Conservation (phyloP, 345 rosid species). For the Microthlaspi erraticum region DNA sequence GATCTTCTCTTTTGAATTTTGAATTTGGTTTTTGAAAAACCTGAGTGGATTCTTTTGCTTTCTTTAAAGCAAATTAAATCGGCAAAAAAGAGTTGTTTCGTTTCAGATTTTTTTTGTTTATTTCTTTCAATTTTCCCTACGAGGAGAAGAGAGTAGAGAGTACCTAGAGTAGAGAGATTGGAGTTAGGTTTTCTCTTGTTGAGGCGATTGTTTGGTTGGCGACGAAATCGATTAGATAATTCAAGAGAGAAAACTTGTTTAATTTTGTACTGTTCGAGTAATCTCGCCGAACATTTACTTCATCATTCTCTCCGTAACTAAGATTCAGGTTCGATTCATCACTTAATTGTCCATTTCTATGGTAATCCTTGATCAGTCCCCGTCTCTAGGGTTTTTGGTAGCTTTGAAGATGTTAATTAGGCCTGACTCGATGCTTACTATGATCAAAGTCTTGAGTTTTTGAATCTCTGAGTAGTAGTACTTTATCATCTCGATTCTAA, state of each 20-base stretch:
- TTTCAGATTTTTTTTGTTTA: not conserved
- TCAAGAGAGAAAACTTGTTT: not conserved
- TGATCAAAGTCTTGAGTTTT: slow-evolving; percentile 11
- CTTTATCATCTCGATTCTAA: slow-evolving; percentile 6
- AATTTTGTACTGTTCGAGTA: slow-evolving; percentile 21
- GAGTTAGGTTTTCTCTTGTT: slow-evolving; percentile 2
- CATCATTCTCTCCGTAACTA: slow-evolving; percentile 28
- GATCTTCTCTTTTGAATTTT: slow-evolving; percentile 36
- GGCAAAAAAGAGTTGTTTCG: not conserved
- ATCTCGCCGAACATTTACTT: slow-evolving; percentile 35
- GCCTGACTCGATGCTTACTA: slow-evolving; percentile 22
- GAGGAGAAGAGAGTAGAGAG: not conserved
- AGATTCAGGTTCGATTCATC: slow-evolving; percentile 31
- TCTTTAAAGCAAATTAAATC: slow-evolving; percentile 19
- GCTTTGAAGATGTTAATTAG: slow-evolving; percentile 32
- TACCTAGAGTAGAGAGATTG: no score
- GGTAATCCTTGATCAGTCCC: not conserved
- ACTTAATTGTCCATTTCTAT: not conserved
- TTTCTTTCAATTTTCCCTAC: not conserved
- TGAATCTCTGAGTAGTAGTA: slow-evolving; percentile 8
- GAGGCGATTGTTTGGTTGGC: slow-evolving; percentile 40
- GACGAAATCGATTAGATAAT: slow-evolving; percentile 28
- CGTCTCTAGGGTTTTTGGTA: slow-evolving; percentile 33
- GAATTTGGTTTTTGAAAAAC: not conserved
- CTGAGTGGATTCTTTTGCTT: slow-evolving; percentile 14